phyloP scores from a whole-genome alignment of 257 asterid genomes.

The Penstemon newberryi region DNA sequence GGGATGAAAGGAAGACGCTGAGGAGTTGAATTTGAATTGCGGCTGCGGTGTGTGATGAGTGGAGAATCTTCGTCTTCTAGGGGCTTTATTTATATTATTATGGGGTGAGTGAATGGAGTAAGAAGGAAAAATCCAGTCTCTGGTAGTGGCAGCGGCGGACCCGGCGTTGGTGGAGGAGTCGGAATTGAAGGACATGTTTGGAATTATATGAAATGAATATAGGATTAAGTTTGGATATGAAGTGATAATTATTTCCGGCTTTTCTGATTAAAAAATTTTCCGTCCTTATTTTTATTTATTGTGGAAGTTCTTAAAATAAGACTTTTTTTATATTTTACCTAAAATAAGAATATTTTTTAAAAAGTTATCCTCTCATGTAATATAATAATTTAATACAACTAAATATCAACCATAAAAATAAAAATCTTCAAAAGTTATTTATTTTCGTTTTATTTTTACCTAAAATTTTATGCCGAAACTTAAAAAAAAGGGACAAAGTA shows the following conservation, averaged over 20 bases:
- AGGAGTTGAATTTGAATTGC: slow-evolving; percentile 35
- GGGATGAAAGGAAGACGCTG: slow-evolving; percentile 32
- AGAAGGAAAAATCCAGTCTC: slow-evolving; percentile 84
- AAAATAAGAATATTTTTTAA: too few relatives aligned
- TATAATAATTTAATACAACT: too few relatives aligned
- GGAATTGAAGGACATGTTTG: slow-evolving; percentile 50
- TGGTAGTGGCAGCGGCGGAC: slow-evolving; percentile 27
- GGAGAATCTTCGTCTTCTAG: slow-evolving; percentile 58
- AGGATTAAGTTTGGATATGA: neutral
- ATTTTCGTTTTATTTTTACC: too few relatives aligned
- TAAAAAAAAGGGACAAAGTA: too few relatives aligned
- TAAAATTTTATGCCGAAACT: too few relatives aligned
- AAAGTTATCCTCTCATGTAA: too few relatives aligned
- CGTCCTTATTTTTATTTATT: too few relatives aligned
- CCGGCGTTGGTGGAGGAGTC: slow-evolving; percentile 46
- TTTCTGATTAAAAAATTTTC: neutral
- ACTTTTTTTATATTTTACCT: too few relatives aligned
- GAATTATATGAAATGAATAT: slow-evolving; percentile 1
- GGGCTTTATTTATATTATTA: slow-evolving; percentile 34
- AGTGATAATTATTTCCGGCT: neutral
- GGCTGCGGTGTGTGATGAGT: slow-evolving; percentile 43
- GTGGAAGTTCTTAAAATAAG: too few relatives aligned
- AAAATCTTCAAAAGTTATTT: too few relatives aligned
- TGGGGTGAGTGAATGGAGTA: slow-evolving; percentile 53
- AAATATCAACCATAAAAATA: too few relatives aligned